phyloP scores from a whole-genome alignment of 371 early-diverging fungal genomes.

The Funneliformis caledonium region DNA sequence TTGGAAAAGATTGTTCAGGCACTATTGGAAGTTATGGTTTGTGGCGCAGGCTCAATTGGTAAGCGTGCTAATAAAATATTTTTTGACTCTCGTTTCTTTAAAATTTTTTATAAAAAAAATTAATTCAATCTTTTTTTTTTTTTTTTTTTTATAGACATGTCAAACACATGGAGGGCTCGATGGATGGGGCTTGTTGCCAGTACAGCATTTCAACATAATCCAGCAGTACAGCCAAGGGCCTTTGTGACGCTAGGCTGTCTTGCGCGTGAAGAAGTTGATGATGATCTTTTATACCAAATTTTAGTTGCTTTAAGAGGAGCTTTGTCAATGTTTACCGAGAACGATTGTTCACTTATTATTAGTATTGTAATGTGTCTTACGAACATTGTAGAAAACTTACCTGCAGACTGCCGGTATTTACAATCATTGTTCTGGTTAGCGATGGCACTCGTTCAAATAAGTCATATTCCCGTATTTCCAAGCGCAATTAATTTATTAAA shows the following conservation, averaged over 20 bases:
- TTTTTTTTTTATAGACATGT: slow-evolving; percentile 57
- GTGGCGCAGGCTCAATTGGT: slow-evolving; percentile 79
- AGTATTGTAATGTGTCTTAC: slow-evolving; percentile 89
- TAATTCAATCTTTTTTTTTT: slow-evolving; percentile 16
- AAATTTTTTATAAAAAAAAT: neutral
- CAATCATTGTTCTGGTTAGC: slow-evolving; percentile 90
- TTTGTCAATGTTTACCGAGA: slow-evolving; percentile 81
- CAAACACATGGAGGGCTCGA: slow-evolving; percentile 83
- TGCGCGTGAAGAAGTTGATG: slow-evolving; percentile 85
- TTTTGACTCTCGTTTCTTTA: neutral
- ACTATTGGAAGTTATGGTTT: slow-evolving; percentile 79
- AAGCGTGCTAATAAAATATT: slow-evolving; percentile 32
- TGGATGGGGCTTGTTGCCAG: slow-evolving; percentile 92
- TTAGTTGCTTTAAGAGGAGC: slow-evolving; percentile 86
- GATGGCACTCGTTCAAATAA: slow-evolving; percentile 83
- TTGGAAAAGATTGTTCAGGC: slow-evolving; percentile 81
- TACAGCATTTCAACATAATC: slow-evolving; percentile 92
- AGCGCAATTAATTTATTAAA: slow-evolving; percentile 74
- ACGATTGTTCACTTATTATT: slow-evolving; percentile 74
- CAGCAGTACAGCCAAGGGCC: slow-evolving; percentile 91
- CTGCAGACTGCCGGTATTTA: slow-evolving; percentile 79
- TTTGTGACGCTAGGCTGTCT: slow-evolving; percentile 91
- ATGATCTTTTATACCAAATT: slow-evolving; percentile 87
- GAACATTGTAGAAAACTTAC: slow-evolving; percentile 82
- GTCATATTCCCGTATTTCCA: slow-evolving; percentile 76